Evolutionary conservation across 2,329 filamentous ascomycete genomes (phyloP), one percentile per base, ranked within the genome.

Genomic region (Aspergillus pseudoviridinutans): DNA sequence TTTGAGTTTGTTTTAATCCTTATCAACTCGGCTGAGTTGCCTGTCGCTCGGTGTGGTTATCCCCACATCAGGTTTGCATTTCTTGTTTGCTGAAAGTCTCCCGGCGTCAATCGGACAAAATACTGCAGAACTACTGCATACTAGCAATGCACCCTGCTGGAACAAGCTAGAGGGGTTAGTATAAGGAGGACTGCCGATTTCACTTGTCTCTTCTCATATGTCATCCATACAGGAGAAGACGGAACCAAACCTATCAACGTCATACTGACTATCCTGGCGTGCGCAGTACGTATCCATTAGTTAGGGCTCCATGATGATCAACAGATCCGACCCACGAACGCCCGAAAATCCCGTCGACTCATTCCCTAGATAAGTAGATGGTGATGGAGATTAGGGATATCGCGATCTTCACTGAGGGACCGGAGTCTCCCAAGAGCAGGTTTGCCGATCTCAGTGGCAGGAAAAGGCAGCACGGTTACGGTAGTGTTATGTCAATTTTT

Each of bases 21-120:
- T 44, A 49, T 20, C 38, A 8, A 55, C 56, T 58, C 56, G 56
- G 56, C 52, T 51, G 52, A 58, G 56, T 58, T 58, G 49, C 56
- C 56, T 58, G 51, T 14, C 20, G 4, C 41, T 44, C 20, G 41
- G 20, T 22, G 41, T 20, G 20, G 41, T 47, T 35, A 5, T 35
- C 32, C 32, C 44, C 44, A 24, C 44, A 24, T 17, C 44, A 27
- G 12, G 22, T 27, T 47, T 47, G 44, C 24, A 47, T 46, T 46
- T 46, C 42, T 46, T 46, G 20, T 46, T 27, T 27, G 22, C 44
- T 47, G 44, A 47, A 47, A 47, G 44, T 12, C 44, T 47, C 2
- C 44, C 22, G 22, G 24, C 12, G 14, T 47, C 24, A 47, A 24
- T 24, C 6, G 5, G 17, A 17, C 14, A 38, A 7, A 17, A 17